Percentiles rank a stretch among this genome's conserved stretches.
phyloP scores from a whole-genome alignment of 1,284 basidiomycete species.

The Termitomyces sp. region DNA sequence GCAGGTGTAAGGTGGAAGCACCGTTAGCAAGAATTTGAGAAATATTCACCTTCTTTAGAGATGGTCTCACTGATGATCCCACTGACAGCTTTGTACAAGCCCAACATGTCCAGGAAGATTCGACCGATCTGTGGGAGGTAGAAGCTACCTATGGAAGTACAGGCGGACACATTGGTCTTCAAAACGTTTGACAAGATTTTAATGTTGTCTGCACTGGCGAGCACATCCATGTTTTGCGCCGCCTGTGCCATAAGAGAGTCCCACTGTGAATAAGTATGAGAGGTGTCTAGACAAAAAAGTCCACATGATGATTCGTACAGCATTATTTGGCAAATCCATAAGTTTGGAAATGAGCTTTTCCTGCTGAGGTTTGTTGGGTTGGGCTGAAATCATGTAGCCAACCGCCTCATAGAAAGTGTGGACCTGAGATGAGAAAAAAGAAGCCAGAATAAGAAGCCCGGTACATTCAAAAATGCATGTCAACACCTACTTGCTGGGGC shows the following conservation, averaged over 20 bases:
- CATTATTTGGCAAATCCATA: constrained; percentile 97
- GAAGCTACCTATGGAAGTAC: constrained; percentile 94
- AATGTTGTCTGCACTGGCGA: constrained; percentile 90
- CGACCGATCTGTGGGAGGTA: constrained; percentile 95
- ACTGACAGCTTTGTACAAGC: constrained; percentile 95
- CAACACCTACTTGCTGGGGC: constrained; percentile 73
- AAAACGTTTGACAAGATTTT: constrained; percentile 97
- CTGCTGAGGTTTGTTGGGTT: constrained; percentile 96
- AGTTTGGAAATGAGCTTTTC: constrained; percentile 93
- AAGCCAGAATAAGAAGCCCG: constrained; percentile 9
- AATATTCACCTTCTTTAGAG: constrained; percentile 68
- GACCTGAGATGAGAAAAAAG: too few relatives aligned
- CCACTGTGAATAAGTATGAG: constrained; percentile 58
- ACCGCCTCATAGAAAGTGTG: constrained; percentile 98
- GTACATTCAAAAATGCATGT: neutral
- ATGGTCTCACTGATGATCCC: constrained; percentile 97
- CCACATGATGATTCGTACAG: constrained; percentile 47
- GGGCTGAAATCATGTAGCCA: constrained; percentile 99
- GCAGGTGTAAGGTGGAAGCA: neutral
- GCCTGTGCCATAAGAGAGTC: constrained; percentile 97
- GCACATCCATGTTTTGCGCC: constrained; percentile 87
- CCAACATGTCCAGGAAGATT: constrained; percentile 98
- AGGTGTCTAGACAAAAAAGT: neutral
- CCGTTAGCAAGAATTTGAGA: neutral
- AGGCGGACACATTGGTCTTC: constrained; percentile 98